These are phyloP conservation scores for Phoenix dactylifera DNA, from an alignment of 176 grass and related monocot genomes.

Conservation along the genomic window DNA sequence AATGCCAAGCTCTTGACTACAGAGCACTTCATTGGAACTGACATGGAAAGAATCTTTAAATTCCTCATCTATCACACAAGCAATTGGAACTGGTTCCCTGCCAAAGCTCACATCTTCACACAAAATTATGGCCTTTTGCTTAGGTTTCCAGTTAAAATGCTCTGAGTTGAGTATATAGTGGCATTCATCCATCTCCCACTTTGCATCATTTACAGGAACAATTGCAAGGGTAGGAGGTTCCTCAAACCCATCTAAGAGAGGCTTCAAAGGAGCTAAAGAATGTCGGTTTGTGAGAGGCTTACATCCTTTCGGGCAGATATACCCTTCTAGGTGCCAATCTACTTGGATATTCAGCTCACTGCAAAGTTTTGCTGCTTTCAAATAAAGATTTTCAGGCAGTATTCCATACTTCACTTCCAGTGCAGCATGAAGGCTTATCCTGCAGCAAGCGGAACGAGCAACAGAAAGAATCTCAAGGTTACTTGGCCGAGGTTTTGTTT, in stretches of 20 bases:
- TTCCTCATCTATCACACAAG: slow-evolving; percentile 58
- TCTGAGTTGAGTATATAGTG: slow-evolving; percentile 74
- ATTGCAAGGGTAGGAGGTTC: slow-evolving; percentile 16
- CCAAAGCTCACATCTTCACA: slow-evolving; percentile 89
- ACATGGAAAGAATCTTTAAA: slow-evolving; percentile 40
- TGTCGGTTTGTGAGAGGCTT: slow-evolving; percentile 28
- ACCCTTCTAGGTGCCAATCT: slow-evolving; percentile 85
- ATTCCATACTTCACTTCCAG: slow-evolving; percentile 74
- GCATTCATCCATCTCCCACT: slow-evolving; percentile 56
- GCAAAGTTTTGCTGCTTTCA: slow-evolving; percentile 90
- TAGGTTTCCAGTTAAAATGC: slow-evolving; percentile 55
- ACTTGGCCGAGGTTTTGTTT: slow-evolving; percentile 80
- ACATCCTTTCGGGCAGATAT: slow-evolving; percentile 76
- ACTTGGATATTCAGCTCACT: slow-evolving; percentile 80
- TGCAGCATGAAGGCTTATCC: slow-evolving; percentile 50
- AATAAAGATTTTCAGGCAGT: slow-evolving; percentile 69
- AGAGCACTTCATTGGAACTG: slow-evolving; percentile 27
- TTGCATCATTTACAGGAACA: slow-evolving; percentile 30
- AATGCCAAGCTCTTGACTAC: slow-evolving; percentile 12
- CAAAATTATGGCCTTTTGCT: slow-evolving; percentile 46
- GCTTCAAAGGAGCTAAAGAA: slow-evolving; percentile 42
- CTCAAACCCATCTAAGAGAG: slow-evolving; percentile 14
- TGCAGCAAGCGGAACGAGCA: slow-evolving; percentile 77
- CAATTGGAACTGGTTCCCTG: slow-evolving; percentile 58
- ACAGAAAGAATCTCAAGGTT: slow-evolving; percentile 72